Evolutionary conservation across 352 stramenopile species (phyloP).

Genomic region (Saprolegnia parasitica): DNA sequence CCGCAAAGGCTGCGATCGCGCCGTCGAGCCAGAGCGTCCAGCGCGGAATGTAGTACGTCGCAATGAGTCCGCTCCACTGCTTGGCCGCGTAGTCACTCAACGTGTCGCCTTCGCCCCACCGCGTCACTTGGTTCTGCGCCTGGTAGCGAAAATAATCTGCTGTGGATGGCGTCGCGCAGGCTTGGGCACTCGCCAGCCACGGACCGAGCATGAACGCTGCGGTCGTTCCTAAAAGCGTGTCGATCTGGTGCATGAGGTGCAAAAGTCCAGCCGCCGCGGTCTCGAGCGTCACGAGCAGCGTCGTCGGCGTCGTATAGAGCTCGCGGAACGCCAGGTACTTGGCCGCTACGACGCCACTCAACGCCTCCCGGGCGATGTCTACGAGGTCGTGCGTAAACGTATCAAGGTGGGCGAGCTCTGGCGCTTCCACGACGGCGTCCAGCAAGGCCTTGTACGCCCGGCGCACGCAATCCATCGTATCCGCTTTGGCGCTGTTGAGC

Average conservation of each 20-base stretch:
- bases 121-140: slow-evolving; percentile 71
- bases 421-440: slow-evolving; percentile 37
- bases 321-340: slow-evolving; percentile 34
- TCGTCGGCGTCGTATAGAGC: not conserved
- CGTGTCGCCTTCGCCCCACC: slow-evolving; percentile 64
- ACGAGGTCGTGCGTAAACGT: slow-evolving; percentile 66
- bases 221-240: slow-evolving; percentile 60
- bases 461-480: slow-evolving; percentile 63
- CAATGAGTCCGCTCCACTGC: slow-evolving; percentile 66
- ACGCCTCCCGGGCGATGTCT: slow-evolving; percentile 68
- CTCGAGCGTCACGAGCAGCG: not conserved
- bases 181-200: slow-evolving; percentile 56
- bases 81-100: slow-evolving; percentile 76
- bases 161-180: slow-evolving; percentile 33
- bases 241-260: slow-evolving; percentile 48
- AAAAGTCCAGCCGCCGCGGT: slow-evolving; percentile 37
- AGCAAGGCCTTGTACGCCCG: slow-evolving; percentile 57
- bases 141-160: slow-evolving; percentile 69
- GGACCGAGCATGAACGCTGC: slow-evolving; percentile 64
- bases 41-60: slow-evolving; percentile 59
- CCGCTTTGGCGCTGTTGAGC: slow-evolving; percentile 60
- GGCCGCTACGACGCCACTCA: slow-evolving; percentile 50
- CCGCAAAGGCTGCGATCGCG: slow-evolving; percentile 54
- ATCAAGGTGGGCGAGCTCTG: slow-evolving; percentile 38
- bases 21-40: slow-evolving; percentile 71